phyloP scores from a whole-genome alignment of 2,329 filamentous ascomycete species.

The Cladophialophora bantiana region DNA sequence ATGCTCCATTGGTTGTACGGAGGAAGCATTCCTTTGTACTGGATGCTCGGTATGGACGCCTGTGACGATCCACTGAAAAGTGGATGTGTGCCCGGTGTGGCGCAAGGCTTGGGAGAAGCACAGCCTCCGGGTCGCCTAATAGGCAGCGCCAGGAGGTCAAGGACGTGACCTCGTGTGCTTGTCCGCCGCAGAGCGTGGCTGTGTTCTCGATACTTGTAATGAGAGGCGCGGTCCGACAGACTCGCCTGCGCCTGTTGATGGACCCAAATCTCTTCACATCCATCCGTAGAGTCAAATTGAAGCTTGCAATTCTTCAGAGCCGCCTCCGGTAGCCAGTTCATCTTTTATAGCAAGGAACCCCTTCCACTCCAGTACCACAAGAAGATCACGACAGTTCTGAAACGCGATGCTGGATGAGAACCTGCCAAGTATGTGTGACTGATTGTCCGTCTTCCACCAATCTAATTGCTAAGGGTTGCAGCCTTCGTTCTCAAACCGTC shows the following conservation, averaged over 20 bases:
- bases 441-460: background rate
- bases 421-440: slow-evolving; percentile 69
- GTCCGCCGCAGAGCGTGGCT: slow-evolving; percentile 8
- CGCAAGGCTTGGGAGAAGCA: background rate
- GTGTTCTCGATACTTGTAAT: slow-evolving; percentile 10
- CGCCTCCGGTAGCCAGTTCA: background rate
- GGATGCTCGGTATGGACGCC: no score
- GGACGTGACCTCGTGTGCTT: slow-evolving; percentile 5
- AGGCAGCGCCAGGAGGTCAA: background rate
- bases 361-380: background rate
- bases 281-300: background rate
- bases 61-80: background rate
- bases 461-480: slow-evolving; percentile 41
- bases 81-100: background rate
- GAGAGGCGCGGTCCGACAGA: slow-evolving; percentile 5
- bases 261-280: background rate
- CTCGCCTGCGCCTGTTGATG: slow-evolving; percentile 4
- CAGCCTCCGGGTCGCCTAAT: slow-evolving; percentile 12
- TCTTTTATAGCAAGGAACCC: background rate
- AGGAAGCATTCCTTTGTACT: no score
- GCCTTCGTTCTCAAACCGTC: slow-evolving; percentile 67
- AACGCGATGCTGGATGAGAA: slow-evolving; percentile 85
- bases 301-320: background rate
- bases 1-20: no score
- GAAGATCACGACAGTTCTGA: background rate